A percentile compares a stretch with the other conserved stretches of the same genome.
Conservation (phyloP, 345 rosid species). For the Excoecaria cochinchinensis region DNA sequence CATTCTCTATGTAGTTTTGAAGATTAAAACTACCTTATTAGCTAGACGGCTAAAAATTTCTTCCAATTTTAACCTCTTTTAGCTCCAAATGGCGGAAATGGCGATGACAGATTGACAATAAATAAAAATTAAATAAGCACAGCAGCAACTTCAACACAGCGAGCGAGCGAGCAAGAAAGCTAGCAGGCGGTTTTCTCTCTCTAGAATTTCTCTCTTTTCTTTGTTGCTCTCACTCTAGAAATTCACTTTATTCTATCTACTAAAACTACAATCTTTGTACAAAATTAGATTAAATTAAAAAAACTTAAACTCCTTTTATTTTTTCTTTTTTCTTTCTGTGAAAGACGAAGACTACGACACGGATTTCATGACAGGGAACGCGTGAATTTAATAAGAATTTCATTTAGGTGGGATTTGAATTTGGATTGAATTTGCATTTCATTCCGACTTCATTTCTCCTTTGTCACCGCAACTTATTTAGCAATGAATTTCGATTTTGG, state of each 20-base stretch:
- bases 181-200: slow-evolving; percentile 4
- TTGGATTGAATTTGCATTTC: slow-evolving; percentile 51
- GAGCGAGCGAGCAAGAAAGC: not conserved
- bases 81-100: slow-evolving; percentile 22
- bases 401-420: slow-evolving; percentile 34
- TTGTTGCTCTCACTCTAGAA: not conserved
- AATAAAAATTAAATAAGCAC: not conserved
- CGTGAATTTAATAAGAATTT: slow-evolving; percentile 37
- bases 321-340: slow-evolving; percentile 4
- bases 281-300: not conserved
- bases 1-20: slow-evolving; percentile 19
- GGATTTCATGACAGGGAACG: slow-evolving; percentile 50
- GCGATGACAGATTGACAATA: slow-evolving; percentile 1
- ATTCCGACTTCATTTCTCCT: slow-evolving; percentile 82
- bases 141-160: not conserved
- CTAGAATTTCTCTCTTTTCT: not conserved
- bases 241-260: not conserved
- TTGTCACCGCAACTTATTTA: slow-evolving; percentile 34
- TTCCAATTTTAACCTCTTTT: not conserved
- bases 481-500: slow-evolving; percentile 14
- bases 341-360: slow-evolving; percentile 43
- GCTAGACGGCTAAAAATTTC: not conserved
- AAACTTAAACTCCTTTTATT: not conserved
- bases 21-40: slow-evolving; percentile 14
- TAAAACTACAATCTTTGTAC: not conserved